Evolutionary conservation across 2,329 filamentous ascomycete genomes (phyloP), one percentile per base, ranked within the genome.

Genomic region (Pseudohalonectria lignicola): DNA sequence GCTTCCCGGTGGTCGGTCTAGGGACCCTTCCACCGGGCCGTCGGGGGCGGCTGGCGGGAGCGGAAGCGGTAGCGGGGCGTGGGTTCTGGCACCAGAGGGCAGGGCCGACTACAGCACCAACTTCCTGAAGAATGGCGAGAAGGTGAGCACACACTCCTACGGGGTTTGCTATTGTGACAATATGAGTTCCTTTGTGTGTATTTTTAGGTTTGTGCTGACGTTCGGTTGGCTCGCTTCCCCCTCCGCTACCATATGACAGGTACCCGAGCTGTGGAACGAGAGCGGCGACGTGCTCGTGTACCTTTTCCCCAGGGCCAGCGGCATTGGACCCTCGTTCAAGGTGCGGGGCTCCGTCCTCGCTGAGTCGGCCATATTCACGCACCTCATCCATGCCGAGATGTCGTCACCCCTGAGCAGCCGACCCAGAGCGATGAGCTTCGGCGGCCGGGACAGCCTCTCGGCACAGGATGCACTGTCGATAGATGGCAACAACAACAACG

Each of bases 261-360:
- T 81, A 4, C 74, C 76, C 2, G 78, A 82, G 52, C 55, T 82
- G 16, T 82, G 78, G 78, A 73, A 76, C 45, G 74, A 79, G 39
- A 59, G 54, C 37, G 76, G 72, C 29, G 68, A 68, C 43, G 66
- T 79, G 18, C 61, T 65, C 36, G 65, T 82, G 16, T 75, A 76
- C 47, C 56, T 82, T 4, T 70, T 70, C 40, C 64, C 75, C 1
- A 66, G 61, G 39, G 58, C 60, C 5, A 67, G 61, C 41, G 66
- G 66, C 9, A 56, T 53, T 8, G 71, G 70, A 0, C 68, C 76
- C 2, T 79, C 73, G 1, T 80, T 81, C 59, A 78, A 73, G 49
- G 66, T 80, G 6, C 64, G 65, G 26, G 65, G 69, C 21, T 67
- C 71, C 25, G 61, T 69, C 18, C 62, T 78, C 30, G 64, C 66